These are phyloP conservation scores for Monascus purpureus DNA, from an alignment of 495 filamentous ascomycete species.

Conservation along the genomic window DNA sequence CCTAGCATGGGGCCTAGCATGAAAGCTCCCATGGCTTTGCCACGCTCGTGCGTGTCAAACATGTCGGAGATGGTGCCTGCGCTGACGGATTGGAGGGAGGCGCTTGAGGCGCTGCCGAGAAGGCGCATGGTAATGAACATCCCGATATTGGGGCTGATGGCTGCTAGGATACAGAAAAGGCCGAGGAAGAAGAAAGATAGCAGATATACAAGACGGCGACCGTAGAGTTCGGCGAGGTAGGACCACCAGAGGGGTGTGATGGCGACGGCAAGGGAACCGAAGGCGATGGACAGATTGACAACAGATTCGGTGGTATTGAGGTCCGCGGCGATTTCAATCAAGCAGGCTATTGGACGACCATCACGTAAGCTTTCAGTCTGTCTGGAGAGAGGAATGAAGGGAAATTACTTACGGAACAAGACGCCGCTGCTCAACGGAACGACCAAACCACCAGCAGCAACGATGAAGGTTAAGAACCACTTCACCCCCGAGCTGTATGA, in stretches of 20 bases:
- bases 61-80: slow-evolving; percentile 3
- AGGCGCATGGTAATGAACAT: slow-evolving; percentile 70
- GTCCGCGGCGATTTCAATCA: slow-evolving; percentile 42
- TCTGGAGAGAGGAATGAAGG: not conserved
- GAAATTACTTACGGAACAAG: slow-evolving; percentile 45
- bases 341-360: slow-evolving; percentile 42
- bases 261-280: slow-evolving; percentile 66
- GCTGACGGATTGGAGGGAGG: slow-evolving; percentile 3
- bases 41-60: slow-evolving; percentile 4
- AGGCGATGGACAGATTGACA: slow-evolving; percentile 55
- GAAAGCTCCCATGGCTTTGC: slow-evolving; percentile 5
- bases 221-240: slow-evolving; percentile 55
- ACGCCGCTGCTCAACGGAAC: slow-evolving; percentile 70
- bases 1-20: slow-evolving; percentile 3
- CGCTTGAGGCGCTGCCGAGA: slow-evolving; percentile 53
- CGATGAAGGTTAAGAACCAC: slow-evolving; percentile 57
- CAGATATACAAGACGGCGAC: slow-evolving; percentile 61
- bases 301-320: slow-evolving; percentile 42
- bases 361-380: not conserved
- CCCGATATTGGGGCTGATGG: slow-evolving; percentile 48
- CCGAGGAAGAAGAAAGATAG: slow-evolving; percentile 55
- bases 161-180: slow-evolving; percentile 48
- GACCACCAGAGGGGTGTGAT: slow-evolving; percentile 79
- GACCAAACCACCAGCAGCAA: slow-evolving; percentile 50
- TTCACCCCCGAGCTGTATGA: slow-evolving; percentile 31